A percentile compares a stretch with the other conserved stretches of the same genome.
phyloP scores from a whole-genome alignment of 495 filamentous ascomycete genomes.

The Pseudoneurospora amorphoporcata region DNA sequence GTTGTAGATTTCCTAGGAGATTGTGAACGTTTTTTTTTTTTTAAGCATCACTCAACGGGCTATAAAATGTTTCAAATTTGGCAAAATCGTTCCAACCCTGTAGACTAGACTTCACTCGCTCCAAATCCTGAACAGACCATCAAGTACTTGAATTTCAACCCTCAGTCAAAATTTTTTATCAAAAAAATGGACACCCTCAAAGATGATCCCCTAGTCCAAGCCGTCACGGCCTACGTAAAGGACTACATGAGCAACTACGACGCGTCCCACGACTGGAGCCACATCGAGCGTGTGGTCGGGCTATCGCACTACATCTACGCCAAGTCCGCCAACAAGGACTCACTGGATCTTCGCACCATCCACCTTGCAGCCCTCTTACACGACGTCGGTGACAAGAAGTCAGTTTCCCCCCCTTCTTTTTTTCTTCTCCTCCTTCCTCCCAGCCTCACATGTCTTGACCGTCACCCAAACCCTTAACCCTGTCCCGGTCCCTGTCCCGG shows the following conservation, averaged over 20 bases:
- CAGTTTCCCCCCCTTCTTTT: neutral
- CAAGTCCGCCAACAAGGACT: conserved; percentile 28
- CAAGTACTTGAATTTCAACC: conserved; percentile 3
- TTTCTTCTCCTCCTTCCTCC: neutral
- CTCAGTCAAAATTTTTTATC: too few species aligned
- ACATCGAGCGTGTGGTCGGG: conserved; percentile 68
- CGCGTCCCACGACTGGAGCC: conserved; percentile 73
- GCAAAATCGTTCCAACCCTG: neutral
- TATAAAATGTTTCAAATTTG: neutral
- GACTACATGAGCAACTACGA: conserved; percentile 75
- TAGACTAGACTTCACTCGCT: neutral
- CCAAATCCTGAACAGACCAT: neutral
- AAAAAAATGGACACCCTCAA: conserved; percentile 16
- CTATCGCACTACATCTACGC: conserved; percentile 54
- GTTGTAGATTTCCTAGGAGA: neutral
- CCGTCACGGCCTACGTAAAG: conserved; percentile 48
- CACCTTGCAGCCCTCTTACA: conserved; percentile 71
- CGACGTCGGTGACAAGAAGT: conserved; percentile 78
- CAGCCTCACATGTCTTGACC: neutral
- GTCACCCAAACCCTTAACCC: too few species aligned
- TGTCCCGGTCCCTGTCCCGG: too few species aligned
- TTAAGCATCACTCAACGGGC: neutral
- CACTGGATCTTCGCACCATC: conserved; percentile 44
- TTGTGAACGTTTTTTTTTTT: neutral
- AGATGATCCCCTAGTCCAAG: conserved; percentile 32